Percentiles rank a stretch among this genome's conserved stretches.
Evolutionary conservation across 1,139 yeast genomes (phyloP).

Genomic region (Scheffersomyces stambukii): DNA sequence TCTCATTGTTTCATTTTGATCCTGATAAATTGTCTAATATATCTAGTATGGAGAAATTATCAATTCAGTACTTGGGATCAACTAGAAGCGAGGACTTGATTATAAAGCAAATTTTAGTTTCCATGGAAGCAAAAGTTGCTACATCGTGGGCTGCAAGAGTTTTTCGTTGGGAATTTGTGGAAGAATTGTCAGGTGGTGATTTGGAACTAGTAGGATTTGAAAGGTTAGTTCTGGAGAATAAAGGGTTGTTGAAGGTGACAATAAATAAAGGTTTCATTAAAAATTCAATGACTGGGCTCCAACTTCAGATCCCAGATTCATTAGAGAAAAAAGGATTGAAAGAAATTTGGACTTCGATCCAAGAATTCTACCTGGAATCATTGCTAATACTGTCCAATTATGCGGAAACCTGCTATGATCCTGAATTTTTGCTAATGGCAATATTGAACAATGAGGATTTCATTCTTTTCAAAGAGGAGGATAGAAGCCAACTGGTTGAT

Average conservation of each 20-base stretch:
- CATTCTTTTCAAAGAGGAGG: slow-evolving; percentile 27
- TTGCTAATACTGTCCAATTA: too few relatives aligned
- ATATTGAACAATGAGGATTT: slow-evolving; percentile 61
- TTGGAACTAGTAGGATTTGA: slow-evolving; percentile 39
- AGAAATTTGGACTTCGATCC: slow-evolving; percentile 16
- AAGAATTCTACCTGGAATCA: slow-evolving; percentile 24
- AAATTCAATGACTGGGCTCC: slow-evolving; percentile 38
- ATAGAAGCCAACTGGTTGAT: slow-evolving; percentile 8
- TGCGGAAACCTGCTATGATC: slow-evolving; percentile 42
- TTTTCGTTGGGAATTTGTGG: slow-evolving; percentile 62
- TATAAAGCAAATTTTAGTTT: slow-evolving; percentile 50
- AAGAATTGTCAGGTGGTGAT: slow-evolving; percentile 35
- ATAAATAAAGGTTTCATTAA: slow-evolving; percentile 50
- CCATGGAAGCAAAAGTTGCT: slow-evolving; percentile 50
- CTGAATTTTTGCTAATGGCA: slow-evolving; percentile 55
- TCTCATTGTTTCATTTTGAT: slow-evolving; percentile 45
- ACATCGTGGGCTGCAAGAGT: slow-evolving; percentile 58
- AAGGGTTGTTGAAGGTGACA: slow-evolving; percentile 39
- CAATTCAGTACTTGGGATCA: slow-evolving; percentile 53
- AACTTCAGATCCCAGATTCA: too few relatives aligned
- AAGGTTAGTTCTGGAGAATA: slow-evolving; percentile 43
- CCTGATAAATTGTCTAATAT: slow-evolving; percentile 43
- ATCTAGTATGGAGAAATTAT: slow-evolving; percentile 7
- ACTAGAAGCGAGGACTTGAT: slow-evolving; percentile 57
- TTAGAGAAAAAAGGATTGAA: too few relatives aligned